phyloP scores from a whole-genome alignment of 305 asterid genomes.

The Striga hermonthica region DNA sequence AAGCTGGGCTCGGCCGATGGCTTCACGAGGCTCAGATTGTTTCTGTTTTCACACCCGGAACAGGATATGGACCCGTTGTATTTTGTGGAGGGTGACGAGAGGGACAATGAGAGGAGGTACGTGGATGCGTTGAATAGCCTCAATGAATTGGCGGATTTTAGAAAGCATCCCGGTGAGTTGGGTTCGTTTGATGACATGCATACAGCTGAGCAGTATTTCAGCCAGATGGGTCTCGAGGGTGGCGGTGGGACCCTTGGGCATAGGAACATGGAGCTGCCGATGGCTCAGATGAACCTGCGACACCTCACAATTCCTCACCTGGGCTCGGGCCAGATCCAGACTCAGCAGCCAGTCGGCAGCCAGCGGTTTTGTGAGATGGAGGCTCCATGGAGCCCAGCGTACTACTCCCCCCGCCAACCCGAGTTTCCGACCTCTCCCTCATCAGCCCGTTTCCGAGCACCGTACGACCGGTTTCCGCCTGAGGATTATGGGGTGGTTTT shows the following conservation, averaged over 20 bases:
- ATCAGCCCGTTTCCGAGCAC: constrained; percentile 26
- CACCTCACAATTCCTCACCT: constrained; percentile 70
- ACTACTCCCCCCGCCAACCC: constrained; percentile 83
- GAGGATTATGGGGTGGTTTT: constrained; percentile 27
- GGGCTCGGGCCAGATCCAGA: constrained; percentile 38
- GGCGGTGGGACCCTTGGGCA: no score
- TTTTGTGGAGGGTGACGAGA: constrained; percentile 34
- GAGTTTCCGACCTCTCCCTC: constrained; percentile 92
- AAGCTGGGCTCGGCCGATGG: constrained; percentile 54
- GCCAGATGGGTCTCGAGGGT: constrained; percentile 39
- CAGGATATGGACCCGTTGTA: not conserved
- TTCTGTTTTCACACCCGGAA: constrained; percentile 53
- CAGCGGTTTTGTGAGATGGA: constrained; percentile 81
- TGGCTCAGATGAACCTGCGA: constrained; percentile 63
- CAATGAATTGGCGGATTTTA: constrained; percentile 70
- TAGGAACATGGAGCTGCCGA: constrained; percentile 70
- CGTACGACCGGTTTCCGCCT: no score
- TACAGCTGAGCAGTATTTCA: constrained; percentile 50
- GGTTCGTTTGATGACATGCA: constrained; percentile 53
- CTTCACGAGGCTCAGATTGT: constrained; percentile 71
- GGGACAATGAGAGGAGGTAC: constrained; percentile 84
- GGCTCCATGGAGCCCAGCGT: constrained; percentile 96
- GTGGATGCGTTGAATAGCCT: constrained; percentile 91
- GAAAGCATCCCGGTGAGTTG: constrained; percentile 50
- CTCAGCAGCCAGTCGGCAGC: constrained; percentile 40